phyloP scores from a whole-genome alignment of 2,329 filamentous ascomycete species.

The Penicillium hordei region DNA sequence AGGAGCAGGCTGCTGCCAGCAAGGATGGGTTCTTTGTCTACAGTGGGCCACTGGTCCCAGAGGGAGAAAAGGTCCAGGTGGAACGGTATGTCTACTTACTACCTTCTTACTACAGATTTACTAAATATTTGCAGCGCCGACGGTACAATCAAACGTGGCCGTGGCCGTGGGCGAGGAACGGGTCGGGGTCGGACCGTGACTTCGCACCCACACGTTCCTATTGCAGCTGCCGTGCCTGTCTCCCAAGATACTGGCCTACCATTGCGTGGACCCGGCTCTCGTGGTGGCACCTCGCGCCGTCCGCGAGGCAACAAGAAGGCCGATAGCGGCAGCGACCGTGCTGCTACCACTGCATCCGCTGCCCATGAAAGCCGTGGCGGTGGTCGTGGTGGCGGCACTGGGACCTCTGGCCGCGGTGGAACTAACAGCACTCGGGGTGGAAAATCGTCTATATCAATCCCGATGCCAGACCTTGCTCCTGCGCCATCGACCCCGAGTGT shows the following conservation, averaged over 20 bases:
- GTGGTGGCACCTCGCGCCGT: slow-evolving; percentile 74
- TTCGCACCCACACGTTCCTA: slow-evolving; percentile 70
- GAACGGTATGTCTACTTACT: slow-evolving; percentile 54
- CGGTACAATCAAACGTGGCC: slow-evolving; percentile 65
- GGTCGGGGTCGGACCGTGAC: slow-evolving; percentile 56
- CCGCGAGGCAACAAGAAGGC: slow-evolving; percentile 84
- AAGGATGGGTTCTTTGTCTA: slow-evolving; percentile 99
- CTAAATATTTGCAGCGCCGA: slow-evolving; percentile 58
- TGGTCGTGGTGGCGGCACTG: slow-evolving; percentile 28
- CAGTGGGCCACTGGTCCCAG: slow-evolving; percentile 83
- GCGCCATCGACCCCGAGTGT: slow-evolving; percentile 14
- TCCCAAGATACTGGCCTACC: slow-evolving; percentile 85
- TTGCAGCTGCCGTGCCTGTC: slow-evolving; percentile 78
- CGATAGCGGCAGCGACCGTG: slow-evolving; percentile 74
- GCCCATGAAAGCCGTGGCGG: slow-evolving; percentile 31
- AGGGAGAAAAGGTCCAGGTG: slow-evolving; percentile 72
- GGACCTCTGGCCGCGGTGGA: slow-evolving; percentile 29
- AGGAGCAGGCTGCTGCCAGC: slow-evolving; percentile 89
- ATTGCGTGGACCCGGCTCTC: slow-evolving; percentile 67
- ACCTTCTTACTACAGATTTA: slow-evolving; percentile 36
- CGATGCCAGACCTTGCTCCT: slow-evolving; percentile 20
- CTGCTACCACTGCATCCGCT: slow-evolving; percentile 20
- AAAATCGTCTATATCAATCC: slow-evolving; percentile 23
- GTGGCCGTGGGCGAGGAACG: slow-evolving; percentile 55
- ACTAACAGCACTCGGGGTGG: slow-evolving; percentile 29